Conservation (phyloP, 208 protist genomes). For the Acanthamoeba sp. region DNA sequence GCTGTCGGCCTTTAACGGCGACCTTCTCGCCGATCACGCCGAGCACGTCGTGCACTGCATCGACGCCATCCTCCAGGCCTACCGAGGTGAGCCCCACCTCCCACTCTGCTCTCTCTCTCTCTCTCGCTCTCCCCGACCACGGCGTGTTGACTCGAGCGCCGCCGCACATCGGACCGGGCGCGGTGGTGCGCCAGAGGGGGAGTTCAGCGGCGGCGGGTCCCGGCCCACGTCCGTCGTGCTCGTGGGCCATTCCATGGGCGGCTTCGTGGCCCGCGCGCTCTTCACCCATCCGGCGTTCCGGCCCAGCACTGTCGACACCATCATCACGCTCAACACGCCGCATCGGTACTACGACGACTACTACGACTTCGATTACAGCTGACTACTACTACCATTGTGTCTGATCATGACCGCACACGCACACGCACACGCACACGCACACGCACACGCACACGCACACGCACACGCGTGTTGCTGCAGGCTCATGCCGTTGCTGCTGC, state of each 20-base stretch:
- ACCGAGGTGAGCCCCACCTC: too few relatives aligned
- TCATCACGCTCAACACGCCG: slow-evolving; percentile 67
- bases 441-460: not conserved
- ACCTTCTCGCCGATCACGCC: slow-evolving; percentile 6
- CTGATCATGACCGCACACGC: too few relatives aligned
- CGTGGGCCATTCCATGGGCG: slow-evolving; percentile 75
- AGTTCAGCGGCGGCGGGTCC: too few relatives aligned
- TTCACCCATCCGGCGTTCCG: slow-evolving; percentile 7
- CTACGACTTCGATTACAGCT: not conserved
- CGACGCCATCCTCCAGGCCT: slow-evolving; percentile 22
- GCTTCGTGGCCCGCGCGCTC: slow-evolving; percentile 52
- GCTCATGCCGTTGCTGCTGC: not conserved
- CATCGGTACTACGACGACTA: not conserved
- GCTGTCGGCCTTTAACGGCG: slow-evolving; percentile 69
- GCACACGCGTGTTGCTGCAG: not conserved
- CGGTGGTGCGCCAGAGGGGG: too few relatives aligned
- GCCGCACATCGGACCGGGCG: too few relatives aligned
- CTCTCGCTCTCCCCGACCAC: too few relatives aligned
- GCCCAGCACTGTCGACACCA: slow-evolving; percentile 30
- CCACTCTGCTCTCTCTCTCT: not conserved
- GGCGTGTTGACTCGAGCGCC: too few relatives aligned
- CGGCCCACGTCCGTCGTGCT: slow-evolving; percentile 43
- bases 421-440: not conserved
- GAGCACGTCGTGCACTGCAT: slow-evolving; percentile 62
- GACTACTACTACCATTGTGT: too few relatives aligned